Base-by-base conservation (phyloP, 148 eudicot genomes). In the Fagopyrum homotropicum region DNA sequence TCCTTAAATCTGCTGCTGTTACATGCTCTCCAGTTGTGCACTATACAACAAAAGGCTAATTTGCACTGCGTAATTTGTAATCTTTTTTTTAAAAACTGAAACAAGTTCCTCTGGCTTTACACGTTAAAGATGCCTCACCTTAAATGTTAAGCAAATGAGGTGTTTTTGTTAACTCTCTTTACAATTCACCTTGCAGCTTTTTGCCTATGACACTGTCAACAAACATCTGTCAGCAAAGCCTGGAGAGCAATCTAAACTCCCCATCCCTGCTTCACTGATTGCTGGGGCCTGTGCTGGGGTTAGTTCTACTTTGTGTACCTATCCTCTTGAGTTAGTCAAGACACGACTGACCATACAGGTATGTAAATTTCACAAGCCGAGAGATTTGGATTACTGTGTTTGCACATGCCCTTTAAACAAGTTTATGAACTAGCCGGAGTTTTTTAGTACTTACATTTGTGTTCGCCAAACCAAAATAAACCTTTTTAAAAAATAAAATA, bases 261-360 rank as follows among this genome's bases (percentile, higher is more conserved):
- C 90, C 7, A 77, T 96, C 40, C 91, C 99, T 3, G 89, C 96
- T 19, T 90, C 99, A 72, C 86, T 89, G 52, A 77, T 96, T 75
- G 99, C 99, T 7, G 99, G 99, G 61, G 99, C 97, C 12, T 84
- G 88, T 79, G 99, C 99, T 35, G 99, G 98, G 73, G 90, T 96
- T 60, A 86, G 88, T 89, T 89, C 97, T 11, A 96, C 99, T 64
- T 61, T 96, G 54, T 80, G 82, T 47, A 96, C 93, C 22, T 96
- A 96, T 82, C 99, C 99, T 9, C 98, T 96, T 17, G 99, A 96
- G 89, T 82, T 96, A 78, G 87, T 96, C 78, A 96, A 96, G 85
- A 96, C 99, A 76, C 91, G 99, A 11, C 75, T 96, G 64, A 96
- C 99, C 46, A 89, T 96, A 76, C 97, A 96, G 97, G 99, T 92